Percentiles rank a stretch among this genome's conserved stretches.
These are phyloP conservation scores for Pilatotrama ljubarskyi DNA, from an alignment of 768 basidiomycete species.

Conservation along the genomic window DNA sequence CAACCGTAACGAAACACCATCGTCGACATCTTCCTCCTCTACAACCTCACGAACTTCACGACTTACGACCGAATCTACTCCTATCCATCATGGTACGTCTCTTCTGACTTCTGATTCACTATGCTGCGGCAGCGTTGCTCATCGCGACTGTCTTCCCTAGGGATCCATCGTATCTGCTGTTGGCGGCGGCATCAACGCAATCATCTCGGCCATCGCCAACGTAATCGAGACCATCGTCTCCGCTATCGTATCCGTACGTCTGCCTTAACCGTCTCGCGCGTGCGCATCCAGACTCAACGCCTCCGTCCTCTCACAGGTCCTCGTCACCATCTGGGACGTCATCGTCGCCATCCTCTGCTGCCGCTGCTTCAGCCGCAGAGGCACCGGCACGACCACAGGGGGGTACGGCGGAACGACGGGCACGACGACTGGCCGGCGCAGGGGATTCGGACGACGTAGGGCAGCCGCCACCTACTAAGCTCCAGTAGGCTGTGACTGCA, in stretches of 20 bases:
- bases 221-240: slow-evolving; percentile 55
- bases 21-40: not conserved
- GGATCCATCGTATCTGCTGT: slow-evolving; percentile 62
- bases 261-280: not conserved
- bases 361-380: slow-evolving; percentile 29
- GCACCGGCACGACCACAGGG: not conserved
- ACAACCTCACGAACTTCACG: not conserved
- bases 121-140: not conserved
- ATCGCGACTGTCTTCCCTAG: slow-evolving; percentile 29
- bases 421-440: not conserved
- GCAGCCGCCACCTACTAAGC: slow-evolving; percentile 5
- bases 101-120: not conserved
- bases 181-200: slow-evolving; percentile 51
- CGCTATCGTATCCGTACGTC: slow-evolving; percentile 52
- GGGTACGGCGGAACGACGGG: not conserved
- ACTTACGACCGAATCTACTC: not conserved
- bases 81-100: slow-evolving; percentile 1
- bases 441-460: slow-evolving; percentile 2
- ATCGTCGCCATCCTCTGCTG: slow-evolving; percentile 45
- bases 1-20: not conserved
- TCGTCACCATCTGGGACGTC: slow-evolving; percentile 59
- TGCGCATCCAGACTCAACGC: not conserved
- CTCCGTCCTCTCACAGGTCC: slow-evolving; percentile 39
- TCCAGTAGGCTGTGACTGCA: not conserved
- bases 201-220: slow-evolving; percentile 56